These are phyloP conservation scores for Cyberlindnera amylophila DNA, from an alignment of 805 yeast species.

Conservation along the genomic window DNA sequence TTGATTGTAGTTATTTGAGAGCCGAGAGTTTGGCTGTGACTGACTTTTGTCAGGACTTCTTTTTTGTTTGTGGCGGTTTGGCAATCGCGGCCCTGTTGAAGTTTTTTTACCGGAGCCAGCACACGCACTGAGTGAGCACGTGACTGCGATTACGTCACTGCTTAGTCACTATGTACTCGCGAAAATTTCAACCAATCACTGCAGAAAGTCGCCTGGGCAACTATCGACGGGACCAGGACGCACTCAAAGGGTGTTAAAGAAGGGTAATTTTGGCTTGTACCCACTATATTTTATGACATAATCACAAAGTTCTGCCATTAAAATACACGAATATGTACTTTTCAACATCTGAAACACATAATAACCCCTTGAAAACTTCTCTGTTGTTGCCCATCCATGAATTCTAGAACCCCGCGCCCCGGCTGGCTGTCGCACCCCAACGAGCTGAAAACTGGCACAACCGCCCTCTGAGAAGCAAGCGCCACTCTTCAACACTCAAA, in stretches of 20 bases:
- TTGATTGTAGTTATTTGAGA: background rate
- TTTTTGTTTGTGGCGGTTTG: conserved; percentile 9
- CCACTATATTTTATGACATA: too few relatives aligned
- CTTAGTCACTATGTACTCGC: conserved; percentile 1
- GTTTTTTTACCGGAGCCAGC: background rate
- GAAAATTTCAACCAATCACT: conserved; percentile 13
- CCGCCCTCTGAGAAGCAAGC: background rate
- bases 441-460: background rate
- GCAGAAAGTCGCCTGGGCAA: conserved; percentile 16
- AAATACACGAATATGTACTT: too few relatives aligned
- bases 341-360: too few relatives aligned
- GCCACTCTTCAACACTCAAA: background rate
- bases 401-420: conserved; percentile 1
- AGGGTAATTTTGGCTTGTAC: too few relatives aligned
- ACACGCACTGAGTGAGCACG: too few relatives aligned
- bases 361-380: too few relatives aligned
- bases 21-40: background rate
- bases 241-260: too few relatives aligned
- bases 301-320: too few relatives aligned
- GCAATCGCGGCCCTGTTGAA: background rate
- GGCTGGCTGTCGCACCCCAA: background rate
- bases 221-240: conserved; percentile 8
- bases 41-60: background rate
- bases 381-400: background rate
- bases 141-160: too few relatives aligned